These are phyloP conservation scores for Zostera marina DNA, from an alignment of 116 monocot species.

Conservation along the genomic window DNA sequence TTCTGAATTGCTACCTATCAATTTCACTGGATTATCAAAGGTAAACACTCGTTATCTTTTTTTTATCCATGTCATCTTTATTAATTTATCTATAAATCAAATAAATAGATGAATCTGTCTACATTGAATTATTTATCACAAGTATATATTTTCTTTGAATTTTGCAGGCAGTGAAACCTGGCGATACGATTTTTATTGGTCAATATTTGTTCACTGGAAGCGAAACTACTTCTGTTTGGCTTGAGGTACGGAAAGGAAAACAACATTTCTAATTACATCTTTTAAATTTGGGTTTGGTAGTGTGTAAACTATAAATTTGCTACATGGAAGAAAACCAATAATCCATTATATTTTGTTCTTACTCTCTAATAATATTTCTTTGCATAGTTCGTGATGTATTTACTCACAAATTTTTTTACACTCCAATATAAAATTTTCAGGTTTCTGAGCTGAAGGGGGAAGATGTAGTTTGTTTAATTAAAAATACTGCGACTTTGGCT, in stretches of 20 bases:
- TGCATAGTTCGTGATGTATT: not conserved
- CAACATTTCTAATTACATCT: not conserved
- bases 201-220: conserved; percentile 96
- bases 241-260: conserved; percentile 50
- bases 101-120: not conserved
- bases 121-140: not conserved
- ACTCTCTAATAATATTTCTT: not conserved
- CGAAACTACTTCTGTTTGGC: conserved; percentile 94
- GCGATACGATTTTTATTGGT: conserved; percentile 90
- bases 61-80: not conserved
- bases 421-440: conserved; percentile 26
- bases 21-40: conserved; percentile 73
- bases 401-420: not conserved
- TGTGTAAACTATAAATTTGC: not conserved
- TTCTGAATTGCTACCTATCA: conserved; percentile 60
- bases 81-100: not conserved
- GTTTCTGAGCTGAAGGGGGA: conserved; percentile 74
- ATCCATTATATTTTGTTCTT: not conserved
- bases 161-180: conserved; percentile 72
- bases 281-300: not conserved
- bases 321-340: not conserved
- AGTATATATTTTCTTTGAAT: not conserved
- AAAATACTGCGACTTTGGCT: conserved; percentile 78
- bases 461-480: conserved; percentile 83
- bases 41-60: conserved; percentile 16